Evolutionary conservation across 2,329 filamentous ascomycete genomes (phyloP).

Genomic region (Trichophyton schoenleinii): DNA sequence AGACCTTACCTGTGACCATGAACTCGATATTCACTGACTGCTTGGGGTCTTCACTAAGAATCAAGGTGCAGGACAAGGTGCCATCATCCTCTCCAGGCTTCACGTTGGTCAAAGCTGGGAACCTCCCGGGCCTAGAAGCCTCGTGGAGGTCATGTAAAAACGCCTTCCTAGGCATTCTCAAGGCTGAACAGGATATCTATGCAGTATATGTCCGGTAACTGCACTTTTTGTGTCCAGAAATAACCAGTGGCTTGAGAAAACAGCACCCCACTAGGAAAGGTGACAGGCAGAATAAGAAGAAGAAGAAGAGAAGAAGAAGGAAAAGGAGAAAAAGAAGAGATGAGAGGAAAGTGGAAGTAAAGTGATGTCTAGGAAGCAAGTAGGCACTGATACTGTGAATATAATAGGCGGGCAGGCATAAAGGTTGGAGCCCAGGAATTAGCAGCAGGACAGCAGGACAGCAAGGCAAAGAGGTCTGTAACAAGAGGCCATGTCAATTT

Average conservation of each 20-base stretch:
- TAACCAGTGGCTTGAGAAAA: neutral
- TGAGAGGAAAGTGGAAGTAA: neutral
- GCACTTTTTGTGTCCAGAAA: neutral
- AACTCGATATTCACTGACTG: conserved; percentile 25
- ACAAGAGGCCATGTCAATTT: neutral
- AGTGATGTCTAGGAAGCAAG: neutral
- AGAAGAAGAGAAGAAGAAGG: neutral
- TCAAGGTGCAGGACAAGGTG: conserved; percentile 52
- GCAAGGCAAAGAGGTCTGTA: neutral
- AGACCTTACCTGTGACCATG: conserved; percentile 27
- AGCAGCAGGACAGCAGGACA: too few relatives aligned
- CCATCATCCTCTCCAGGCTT: conserved; percentile 57
- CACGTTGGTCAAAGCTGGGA: conserved; percentile 44
- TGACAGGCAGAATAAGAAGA: neutral
- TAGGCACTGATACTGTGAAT: neutral
- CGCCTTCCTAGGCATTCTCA: conserved; percentile 50
- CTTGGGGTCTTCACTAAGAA: conserved; percentile 20
- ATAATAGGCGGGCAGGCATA: neutral
- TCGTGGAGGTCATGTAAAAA: conserved; percentile 49
- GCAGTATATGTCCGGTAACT: neutral
- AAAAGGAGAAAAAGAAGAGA: neutral
- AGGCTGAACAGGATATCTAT: neutral
- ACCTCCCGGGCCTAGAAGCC: conserved; percentile 25
- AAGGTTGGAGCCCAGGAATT: neutral
- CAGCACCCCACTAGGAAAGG: neutral